Evolutionary conservation across 768 basidiomycete species (phyloP).

Genomic region (Lentinula lateritia): DNA sequence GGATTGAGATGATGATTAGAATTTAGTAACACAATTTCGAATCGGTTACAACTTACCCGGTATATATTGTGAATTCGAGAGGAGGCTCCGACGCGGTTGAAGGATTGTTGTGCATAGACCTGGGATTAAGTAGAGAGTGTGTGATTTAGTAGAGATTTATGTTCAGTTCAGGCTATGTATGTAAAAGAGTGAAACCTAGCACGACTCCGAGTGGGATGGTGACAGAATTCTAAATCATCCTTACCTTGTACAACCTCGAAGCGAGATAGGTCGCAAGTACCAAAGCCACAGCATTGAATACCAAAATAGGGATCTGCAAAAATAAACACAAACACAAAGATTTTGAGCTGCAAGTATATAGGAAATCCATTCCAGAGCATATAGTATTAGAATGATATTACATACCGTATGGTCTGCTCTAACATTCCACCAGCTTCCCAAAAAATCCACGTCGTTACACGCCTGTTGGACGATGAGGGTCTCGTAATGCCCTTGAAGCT

Average conservation of each 20-base stretch:
- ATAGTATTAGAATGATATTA: neutral
- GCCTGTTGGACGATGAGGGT: constrained; percentile 27
- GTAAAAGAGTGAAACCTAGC: too few species aligned
- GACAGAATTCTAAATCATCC: neutral
- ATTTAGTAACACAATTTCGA: neutral
- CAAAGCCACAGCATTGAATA: constrained; percentile 31
- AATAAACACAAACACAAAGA: neutral
- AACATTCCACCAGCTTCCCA: constrained; percentile 38
- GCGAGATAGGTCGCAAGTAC: constrained; percentile 32
- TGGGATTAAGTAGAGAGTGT: constrained; percentile 8
- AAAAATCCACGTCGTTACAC: constrained; percentile 34
- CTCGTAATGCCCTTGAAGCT: constrained; percentile 26
- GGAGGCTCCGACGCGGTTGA: constrained; percentile 46
- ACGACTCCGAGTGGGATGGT: too few species aligned
- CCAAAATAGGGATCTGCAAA: constrained; percentile 33
- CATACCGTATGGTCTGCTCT: constrained; percentile 31
- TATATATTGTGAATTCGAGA: constrained; percentile 38
- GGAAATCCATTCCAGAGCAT: too few species aligned
- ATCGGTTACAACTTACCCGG: constrained; percentile 26
- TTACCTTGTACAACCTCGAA: constrained; percentile 36
- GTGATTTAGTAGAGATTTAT: neutral
- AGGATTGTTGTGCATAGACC: constrained; percentile 40
- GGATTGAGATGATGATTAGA: too few species aligned
- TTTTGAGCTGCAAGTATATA: neutral
- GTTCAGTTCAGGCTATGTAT: too few species aligned